Conservation (phyloP, 2,329 filamentous ascomycete species). For the Ophiocordyceps australis region DNA sequence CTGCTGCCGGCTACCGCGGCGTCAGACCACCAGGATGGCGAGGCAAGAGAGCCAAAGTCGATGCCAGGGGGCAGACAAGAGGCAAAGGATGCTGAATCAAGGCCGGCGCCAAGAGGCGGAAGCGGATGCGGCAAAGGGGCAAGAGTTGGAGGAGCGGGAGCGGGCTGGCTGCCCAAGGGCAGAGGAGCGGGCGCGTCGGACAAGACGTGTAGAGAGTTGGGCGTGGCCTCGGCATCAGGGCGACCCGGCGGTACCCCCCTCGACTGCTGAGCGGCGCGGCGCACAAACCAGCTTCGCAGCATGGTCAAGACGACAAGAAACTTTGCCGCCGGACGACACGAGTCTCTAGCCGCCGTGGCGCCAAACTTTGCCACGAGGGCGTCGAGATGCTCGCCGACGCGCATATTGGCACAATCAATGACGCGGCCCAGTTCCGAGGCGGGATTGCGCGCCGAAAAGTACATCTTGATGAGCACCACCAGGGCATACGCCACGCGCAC, state of each 20-base stretch:
- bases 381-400: constrained; percentile 47
- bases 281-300: constrained; percentile 55
- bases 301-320: constrained; percentile 54
- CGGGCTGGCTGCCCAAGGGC: constrained; percentile 12
- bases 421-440: constrained; percentile 51
- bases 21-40: constrained; percentile 8
- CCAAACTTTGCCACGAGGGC: constrained; percentile 51
- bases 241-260: too few species aligned
- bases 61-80: constrained; percentile 9
- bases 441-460: constrained; percentile 45
- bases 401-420: constrained; percentile 49
- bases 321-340: constrained; percentile 47
- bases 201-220: constrained; percentile 33
- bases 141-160: not conserved
- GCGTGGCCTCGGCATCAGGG: constrained; percentile 1
- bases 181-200: constrained; percentile 21
- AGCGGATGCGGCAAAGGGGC: constrained; percentile 3
- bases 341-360: constrained; percentile 41
- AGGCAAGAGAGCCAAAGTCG: constrained; percentile 12
- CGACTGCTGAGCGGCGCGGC: constrained; percentile 31
- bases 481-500: constrained; percentile 55
- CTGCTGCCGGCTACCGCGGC: constrained; percentile 14
- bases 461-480: constrained; percentile 57
- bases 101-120: constrained; percentile 1
- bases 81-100: constrained; percentile 6